Conservation (phyloP, 495 filamentous ascomycete species). For the Lasiosphaeris hirsuta region DNA sequence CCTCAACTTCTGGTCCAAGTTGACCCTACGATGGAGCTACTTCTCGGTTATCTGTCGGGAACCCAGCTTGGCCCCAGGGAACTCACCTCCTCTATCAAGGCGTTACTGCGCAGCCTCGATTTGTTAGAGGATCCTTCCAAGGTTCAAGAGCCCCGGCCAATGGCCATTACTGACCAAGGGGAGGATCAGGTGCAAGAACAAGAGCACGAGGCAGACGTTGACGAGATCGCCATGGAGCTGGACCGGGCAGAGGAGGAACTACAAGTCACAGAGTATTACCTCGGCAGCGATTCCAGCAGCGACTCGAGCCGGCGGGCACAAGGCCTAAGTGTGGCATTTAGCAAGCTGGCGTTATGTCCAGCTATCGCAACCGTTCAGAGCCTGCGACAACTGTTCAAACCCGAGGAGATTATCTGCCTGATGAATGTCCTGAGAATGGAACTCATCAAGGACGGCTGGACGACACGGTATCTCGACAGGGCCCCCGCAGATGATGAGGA, state of each 20-base stretch:
- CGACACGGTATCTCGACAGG: constrained; percentile 59
- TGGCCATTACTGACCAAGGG: neutral
- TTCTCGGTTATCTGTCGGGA: constrained; percentile 53
- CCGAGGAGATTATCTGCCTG: constrained; percentile 65
- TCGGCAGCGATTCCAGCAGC: constrained; percentile 31
- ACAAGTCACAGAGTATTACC: constrained; percentile 48
- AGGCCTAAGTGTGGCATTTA: constrained; percentile 52
- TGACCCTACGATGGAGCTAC: constrained; percentile 57
- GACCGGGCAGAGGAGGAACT: constrained; percentile 49
- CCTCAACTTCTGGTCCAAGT: constrained; percentile 55
- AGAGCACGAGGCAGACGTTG: constrained; percentile 31
- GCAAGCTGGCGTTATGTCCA: constrained; percentile 64
- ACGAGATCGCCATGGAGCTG: constrained; percentile 44
- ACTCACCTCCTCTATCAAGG: constrained; percentile 45
- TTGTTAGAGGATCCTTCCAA: constrained; percentile 40
- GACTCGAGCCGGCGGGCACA: constrained; percentile 41
- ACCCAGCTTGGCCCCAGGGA: constrained; percentile 48
- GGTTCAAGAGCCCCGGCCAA: constrained; percentile 20
- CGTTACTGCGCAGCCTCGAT: constrained; percentile 50
- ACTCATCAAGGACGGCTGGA: constrained; percentile 64
- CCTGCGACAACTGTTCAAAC: constrained; percentile 62
- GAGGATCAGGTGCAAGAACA: constrained; percentile 23
- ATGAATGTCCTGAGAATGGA: constrained; percentile 70
- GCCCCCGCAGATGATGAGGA: constrained; percentile 45
- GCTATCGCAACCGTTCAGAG: constrained; percentile 51